These are phyloP conservation scores for Trypanosoma avium DNA, from an alignment of 208 protist genomes.

Conservation along the genomic window DNA sequence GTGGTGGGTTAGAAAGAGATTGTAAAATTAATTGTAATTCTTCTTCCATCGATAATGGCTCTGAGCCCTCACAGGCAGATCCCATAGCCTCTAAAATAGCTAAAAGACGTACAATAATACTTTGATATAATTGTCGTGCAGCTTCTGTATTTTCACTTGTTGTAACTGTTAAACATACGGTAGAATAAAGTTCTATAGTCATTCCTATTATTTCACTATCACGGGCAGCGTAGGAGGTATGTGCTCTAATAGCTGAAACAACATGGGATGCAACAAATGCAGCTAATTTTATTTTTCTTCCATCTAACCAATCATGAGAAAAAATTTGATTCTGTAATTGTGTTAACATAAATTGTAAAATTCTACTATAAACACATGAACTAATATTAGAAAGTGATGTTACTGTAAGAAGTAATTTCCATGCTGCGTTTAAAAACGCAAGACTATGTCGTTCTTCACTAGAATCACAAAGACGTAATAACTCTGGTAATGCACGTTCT, in stretches of 20 bases:
- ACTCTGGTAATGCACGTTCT: slow-evolving; percentile 33
- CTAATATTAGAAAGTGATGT: slow-evolving; percentile 31
- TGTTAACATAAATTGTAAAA: slow-evolving; percentile 50
- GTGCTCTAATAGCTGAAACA: slow-evolving; percentile 47
- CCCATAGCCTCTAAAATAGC: slow-evolving; percentile 38
- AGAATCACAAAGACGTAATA: slow-evolving; percentile 46
- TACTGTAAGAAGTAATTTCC: slow-evolving; percentile 66
- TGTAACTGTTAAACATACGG: slow-evolving; percentile 50
- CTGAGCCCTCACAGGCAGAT: background rate
- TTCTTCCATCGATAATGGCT: background rate
- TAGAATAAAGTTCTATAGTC: slow-evolving; percentile 42
- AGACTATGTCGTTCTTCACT: slow-evolving; percentile 34
- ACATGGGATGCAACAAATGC: slow-evolving; percentile 77
- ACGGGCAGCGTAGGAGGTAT: slow-evolving; percentile 34
- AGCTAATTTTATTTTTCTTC: slow-evolving; percentile 44
- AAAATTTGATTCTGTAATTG: slow-evolving; percentile 60
- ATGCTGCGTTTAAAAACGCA: slow-evolving; percentile 54
- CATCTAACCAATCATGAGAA: slow-evolving; percentile 76
- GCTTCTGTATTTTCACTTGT: slow-evolving; percentile 34
- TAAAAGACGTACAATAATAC: slow-evolving; percentile 45
- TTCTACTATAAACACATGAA: slow-evolving; percentile 24
- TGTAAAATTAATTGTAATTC: slow-evolving; percentile 8
- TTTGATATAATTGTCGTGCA: slow-evolving; percentile 39
- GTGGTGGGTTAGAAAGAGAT: slow-evolving; percentile 4
- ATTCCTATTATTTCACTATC: slow-evolving; percentile 26